phyloP scores from a whole-genome alignment of 2,329 filamentous ascomycete genomes.

The Acrodontium crateriforme region DNA sequence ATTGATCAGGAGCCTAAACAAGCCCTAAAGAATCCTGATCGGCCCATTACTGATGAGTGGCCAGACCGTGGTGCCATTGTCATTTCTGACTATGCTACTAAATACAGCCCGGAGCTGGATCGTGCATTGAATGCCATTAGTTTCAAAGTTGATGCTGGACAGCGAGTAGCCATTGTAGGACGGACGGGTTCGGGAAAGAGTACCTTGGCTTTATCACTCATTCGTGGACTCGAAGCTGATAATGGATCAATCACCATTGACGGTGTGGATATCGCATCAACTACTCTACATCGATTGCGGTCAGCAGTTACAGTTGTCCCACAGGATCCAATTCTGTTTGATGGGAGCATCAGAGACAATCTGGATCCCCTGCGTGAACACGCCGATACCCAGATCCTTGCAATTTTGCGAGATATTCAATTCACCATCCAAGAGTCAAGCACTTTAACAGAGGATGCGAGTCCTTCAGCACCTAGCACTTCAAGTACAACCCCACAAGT shows the following conservation, averaged over 20 bases:
- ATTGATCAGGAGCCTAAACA: background rate
- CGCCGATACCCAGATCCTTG: background rate
- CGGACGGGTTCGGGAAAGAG: slow-evolving; percentile 69
- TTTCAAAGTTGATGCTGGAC: background rate
- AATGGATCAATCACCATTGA: slow-evolving; percentile 4
- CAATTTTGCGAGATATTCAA: background rate
- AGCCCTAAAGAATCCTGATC: no score
- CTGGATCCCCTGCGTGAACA: background rate
- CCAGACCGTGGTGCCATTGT: background rate
- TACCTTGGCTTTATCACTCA: slow-evolving; percentile 59
- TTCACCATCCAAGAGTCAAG: background rate
- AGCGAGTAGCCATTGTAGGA: slow-evolving; percentile 36
- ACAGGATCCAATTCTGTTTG: background rate
- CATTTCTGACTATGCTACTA: background rate
- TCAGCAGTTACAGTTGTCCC: slow-evolving; percentile 13
- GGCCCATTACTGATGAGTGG: slow-evolving; percentile 1
- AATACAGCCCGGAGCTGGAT: background rate
- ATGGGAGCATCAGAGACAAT: background rate
- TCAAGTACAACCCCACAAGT: background rate
- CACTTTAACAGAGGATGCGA: background rate
- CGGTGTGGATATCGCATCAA: background rate
- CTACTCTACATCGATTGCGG: slow-evolving; percentile 11
- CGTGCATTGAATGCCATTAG: background rate
- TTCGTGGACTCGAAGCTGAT: slow-evolving; percentile 54
- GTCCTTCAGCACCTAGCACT: background rate